Evolutionary conservation across 805 yeast species (phyloP).

Genomic region (Torulaspora microellipsoides): DNA sequence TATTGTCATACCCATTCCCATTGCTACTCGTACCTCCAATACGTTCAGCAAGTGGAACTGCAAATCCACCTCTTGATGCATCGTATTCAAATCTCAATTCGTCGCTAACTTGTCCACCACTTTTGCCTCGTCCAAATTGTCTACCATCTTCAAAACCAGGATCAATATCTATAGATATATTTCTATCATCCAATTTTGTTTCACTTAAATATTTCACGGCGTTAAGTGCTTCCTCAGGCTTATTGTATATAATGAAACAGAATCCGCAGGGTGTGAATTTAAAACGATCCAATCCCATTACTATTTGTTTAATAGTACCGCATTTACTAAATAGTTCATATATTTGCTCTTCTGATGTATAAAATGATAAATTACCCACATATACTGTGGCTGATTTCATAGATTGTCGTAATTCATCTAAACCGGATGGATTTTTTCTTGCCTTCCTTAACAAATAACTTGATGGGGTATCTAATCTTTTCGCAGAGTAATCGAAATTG

Average conservation of each 20-base stretch:
- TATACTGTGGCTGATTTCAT: constrained; percentile 72
- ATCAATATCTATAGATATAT: constrained; percentile 82
- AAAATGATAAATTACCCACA: constrained; percentile 85
- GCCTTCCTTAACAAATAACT: constrained; percentile 65
- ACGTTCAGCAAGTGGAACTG: constrained; percentile 37
- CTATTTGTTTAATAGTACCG: constrained; percentile 71
- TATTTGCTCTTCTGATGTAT: constrained; percentile 92
- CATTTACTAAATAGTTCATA: constrained; percentile 80
- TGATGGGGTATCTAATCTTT: constrained; percentile 68
- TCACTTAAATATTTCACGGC: constrained; percentile 79
- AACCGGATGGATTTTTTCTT: constrained; percentile 43
- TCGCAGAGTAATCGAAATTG: constrained; percentile 58
- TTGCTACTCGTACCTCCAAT: constrained; percentile 16
- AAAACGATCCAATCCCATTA: constrained; percentile 92
- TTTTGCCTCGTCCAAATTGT: constrained; percentile 89
- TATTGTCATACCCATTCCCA: constrained; percentile 1
- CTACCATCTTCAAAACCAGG: constrained; percentile 96
- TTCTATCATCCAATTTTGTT: constrained; percentile 79
- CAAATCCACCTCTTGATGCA: constrained; percentile 44
- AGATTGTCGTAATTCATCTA: constrained; percentile 62
- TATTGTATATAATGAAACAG: constrained; percentile 79
- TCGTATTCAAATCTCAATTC: constrained; percentile 53
- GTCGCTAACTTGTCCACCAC: constrained; percentile 88
- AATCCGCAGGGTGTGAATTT: constrained; percentile 95
- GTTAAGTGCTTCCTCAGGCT: constrained; percentile 66